phyloP scores from a whole-genome alignment of 164 flowering plant species.

The Vitis labrusca region DNA sequence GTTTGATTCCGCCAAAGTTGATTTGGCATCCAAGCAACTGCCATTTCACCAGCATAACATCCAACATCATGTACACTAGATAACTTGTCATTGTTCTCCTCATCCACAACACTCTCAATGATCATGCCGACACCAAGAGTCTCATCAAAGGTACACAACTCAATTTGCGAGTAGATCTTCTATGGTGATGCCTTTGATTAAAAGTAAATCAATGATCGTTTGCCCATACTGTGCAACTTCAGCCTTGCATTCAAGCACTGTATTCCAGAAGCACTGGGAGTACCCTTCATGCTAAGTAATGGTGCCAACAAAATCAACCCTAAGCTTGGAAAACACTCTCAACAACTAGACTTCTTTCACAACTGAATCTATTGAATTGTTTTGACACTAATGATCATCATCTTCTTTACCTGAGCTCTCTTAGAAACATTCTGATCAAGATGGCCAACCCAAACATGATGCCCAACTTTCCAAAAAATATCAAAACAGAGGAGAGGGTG shows the following conservation, averaged over 20 bases:
- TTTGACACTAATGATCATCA: too few relatives aligned
- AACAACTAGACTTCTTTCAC: too few relatives aligned
- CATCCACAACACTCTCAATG: conserved; percentile 74
- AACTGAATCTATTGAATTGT: too few relatives aligned
- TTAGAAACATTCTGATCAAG: too few relatives aligned
- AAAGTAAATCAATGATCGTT: conserved; percentile 62
- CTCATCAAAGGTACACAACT: conserved; percentile 8
- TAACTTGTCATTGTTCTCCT: conserved; percentile 28
- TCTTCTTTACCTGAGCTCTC: too few relatives aligned
- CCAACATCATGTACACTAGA: conserved; percentile 48
- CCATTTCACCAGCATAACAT: conserved; percentile 89
- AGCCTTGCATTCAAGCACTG: conserved; percentile 59
- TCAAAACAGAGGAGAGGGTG: too few relatives aligned
- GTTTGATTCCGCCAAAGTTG: conserved; percentile 71
- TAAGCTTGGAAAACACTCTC: too few relatives aligned
- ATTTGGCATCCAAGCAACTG: conserved; percentile 88
- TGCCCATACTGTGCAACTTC: conserved; percentile 77
- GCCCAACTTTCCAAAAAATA: too few relatives aligned
- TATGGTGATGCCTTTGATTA: conserved; percentile 20
- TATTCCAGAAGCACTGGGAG: too few relatives aligned
- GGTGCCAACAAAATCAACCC: too few relatives aligned
- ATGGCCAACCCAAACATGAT: too few relatives aligned
- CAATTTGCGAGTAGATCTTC: conserved; percentile 71
- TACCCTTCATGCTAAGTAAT: too few relatives aligned
- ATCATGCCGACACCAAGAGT: conserved; percentile 63